These are phyloP conservation scores for Wilcoxina mikolae DNA, from an alignment of 495 filamentous ascomycete species.

Conservation along the genomic window DNA sequence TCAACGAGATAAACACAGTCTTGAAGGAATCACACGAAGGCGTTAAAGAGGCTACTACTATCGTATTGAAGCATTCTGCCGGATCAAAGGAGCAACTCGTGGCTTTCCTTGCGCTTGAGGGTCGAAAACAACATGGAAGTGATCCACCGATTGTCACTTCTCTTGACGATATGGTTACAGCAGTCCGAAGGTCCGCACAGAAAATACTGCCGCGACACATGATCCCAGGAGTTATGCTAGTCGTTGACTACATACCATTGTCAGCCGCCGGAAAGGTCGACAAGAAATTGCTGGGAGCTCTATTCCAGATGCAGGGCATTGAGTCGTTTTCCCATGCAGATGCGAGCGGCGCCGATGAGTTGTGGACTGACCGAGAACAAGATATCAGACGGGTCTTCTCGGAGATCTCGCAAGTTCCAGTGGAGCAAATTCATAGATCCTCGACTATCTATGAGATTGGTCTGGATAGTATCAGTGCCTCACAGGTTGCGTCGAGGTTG, in stretches of 20 bases:
- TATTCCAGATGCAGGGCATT: conserved; percentile 26
- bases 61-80: conserved; percentile 46
- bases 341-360: conserved; percentile 8
- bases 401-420: conserved; percentile 37
- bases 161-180: conserved; percentile 24
- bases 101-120: conserved; percentile 41
- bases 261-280: conserved; percentile 32
- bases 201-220: conserved; percentile 29
- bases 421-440: conserved; percentile 40
- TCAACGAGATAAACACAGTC: conserved; percentile 39
- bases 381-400: conserved; percentile 44
- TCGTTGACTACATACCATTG: conserved; percentile 28
- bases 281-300: conserved; percentile 25
- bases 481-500: conserved; percentile 54
- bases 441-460: conserved; percentile 71
- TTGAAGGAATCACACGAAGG: conserved; percentile 27
- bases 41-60: conserved; percentile 45
- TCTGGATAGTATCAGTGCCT: conserved; percentile 75
- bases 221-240: conserved; percentile 27
- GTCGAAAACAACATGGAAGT: conserved; percentile 17
- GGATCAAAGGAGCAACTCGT: conserved; percentile 52
- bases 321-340: conserved; percentile 9
- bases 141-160: background rate
- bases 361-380: conserved; percentile 39
- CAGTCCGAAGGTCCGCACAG: conserved; percentile 7